Percentiles rank a stretch among this genome's conserved stretches.
These are phyloP conservation scores for Trypanosoma avium DNA, from an alignment of 208 protist genomes.

Conservation along the genomic window DNA sequence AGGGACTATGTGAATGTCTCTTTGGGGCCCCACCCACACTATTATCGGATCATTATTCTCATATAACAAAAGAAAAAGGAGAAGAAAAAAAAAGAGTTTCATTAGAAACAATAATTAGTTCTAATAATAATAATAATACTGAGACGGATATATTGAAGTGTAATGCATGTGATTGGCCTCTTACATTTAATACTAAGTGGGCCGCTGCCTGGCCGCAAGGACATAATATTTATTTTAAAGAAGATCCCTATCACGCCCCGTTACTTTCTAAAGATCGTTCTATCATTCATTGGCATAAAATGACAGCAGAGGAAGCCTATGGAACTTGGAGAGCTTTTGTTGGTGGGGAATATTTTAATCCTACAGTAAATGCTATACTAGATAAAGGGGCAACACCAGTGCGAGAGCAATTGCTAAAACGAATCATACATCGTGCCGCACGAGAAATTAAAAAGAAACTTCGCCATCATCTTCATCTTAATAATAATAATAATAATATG, in stretches of 20 bases:
- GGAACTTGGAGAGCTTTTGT: conserved; percentile 83
- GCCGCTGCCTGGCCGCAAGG: conserved; percentile 44
- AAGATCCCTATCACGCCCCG: conserved; percentile 83
- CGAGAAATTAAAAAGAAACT: conserved; percentile 27
- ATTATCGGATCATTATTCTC: too few species aligned
- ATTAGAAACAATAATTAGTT: too few species aligned
- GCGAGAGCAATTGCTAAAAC: conserved; percentile 62
- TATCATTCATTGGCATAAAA: conserved; percentile 44
- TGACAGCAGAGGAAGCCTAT: conserved; percentile 54
- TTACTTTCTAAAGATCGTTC: conserved; percentile 63
- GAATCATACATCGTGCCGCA: conserved; percentile 41
- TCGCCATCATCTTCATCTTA: background rate
- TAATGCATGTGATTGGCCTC: conserved; percentile 64
- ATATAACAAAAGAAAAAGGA: too few species aligned
- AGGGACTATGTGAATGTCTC: conserved; percentile 69
- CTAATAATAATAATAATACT: too few species aligned
- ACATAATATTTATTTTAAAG: conserved; percentile 52
- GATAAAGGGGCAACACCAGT: conserved; percentile 71
- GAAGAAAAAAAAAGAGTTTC: too few species aligned
- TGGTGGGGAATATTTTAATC: conserved; percentile 69
- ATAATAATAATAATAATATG: background rate
- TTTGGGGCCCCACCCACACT: conserved; percentile 47
- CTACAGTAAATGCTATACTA: conserved; percentile 64
- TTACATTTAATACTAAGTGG: conserved; percentile 67
- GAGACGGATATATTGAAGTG: background rate